phyloP scores from a whole-genome alignment of 768 basidiomycete species.

The Mycena rebaudengoi region DNA sequence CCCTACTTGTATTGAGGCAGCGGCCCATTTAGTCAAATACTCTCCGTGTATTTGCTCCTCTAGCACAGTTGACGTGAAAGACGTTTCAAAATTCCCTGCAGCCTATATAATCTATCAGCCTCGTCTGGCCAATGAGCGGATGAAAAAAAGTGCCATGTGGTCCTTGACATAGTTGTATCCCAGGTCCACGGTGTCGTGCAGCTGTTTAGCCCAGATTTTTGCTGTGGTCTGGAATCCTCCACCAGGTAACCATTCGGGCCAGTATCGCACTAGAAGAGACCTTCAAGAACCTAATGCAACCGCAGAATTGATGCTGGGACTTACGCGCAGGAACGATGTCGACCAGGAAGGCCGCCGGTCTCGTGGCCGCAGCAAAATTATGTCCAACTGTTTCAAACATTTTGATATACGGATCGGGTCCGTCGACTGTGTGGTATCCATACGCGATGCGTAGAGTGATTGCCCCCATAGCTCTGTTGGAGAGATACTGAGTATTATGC shows the following conservation, averaged over 20 bases:
- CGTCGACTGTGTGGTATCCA: neutral
- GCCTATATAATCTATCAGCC: conserved; percentile 5
- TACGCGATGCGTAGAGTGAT: neutral
- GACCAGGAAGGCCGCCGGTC: neutral
- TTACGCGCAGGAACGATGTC: conserved; percentile 1
- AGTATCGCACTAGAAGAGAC: neutral
- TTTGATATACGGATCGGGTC: neutral
- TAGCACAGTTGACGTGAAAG: conserved; percentile 3
- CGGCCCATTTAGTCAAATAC: conserved; percentile 17
- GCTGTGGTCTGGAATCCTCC: neutral
- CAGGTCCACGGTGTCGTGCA: neutral
- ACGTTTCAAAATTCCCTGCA: neutral
- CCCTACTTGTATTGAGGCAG: conserved; percentile 9
- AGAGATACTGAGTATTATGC: neutral
- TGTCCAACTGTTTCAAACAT: neutral
- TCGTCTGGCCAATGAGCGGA: too few relatives aligned
- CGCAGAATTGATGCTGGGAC: neutral
- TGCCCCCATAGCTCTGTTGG: neutral
- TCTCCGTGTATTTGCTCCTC: conserved; percentile 1
- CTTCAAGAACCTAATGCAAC: neutral
- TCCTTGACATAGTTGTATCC: neutral
- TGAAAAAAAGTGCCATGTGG: neutral
- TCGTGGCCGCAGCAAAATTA: neutral
- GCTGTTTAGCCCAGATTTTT: neutral
- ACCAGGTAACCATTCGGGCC: conserved; percentile 6